These are phyloP conservation scores for Rhizopogon vesiculosus DNA, from an alignment of 768 basidiomycete genomes.

Conservation along the genomic window DNA sequence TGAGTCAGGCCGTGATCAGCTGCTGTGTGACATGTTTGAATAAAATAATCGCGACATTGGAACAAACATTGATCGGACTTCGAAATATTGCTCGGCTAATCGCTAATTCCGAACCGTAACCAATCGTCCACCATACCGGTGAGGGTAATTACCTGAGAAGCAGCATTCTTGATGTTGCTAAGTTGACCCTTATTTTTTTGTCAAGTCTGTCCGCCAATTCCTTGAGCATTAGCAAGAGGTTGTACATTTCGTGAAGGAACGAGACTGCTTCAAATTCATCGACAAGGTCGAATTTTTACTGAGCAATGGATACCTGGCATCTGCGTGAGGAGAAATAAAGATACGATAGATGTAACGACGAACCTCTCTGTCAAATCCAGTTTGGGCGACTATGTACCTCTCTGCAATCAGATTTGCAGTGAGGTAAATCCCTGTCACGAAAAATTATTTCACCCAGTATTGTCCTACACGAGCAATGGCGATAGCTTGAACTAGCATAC, in stretches of 20 bases:
- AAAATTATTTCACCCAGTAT: constrained; percentile 1
- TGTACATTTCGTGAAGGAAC: background rate
- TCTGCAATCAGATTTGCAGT: background rate
- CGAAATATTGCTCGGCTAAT: no score
- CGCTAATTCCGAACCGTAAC: no score
- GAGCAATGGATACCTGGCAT: constrained; percentile 5
- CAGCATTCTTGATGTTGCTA: no score
- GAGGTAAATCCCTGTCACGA: constrained; percentile 10
- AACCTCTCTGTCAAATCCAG: background rate
- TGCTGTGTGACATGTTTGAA: no score
- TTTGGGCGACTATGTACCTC: constrained; percentile 4
- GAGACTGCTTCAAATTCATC: background rate
- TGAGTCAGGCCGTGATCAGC: no score
- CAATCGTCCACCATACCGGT: no score
- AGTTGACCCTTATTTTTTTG: no score
- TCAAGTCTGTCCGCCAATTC: no score
- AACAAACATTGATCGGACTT: no score
- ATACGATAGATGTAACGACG: background rate
- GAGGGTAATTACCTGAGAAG: no score
- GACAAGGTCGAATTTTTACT: background rate
- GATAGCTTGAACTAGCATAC: constrained; percentile 15
- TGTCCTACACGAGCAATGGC: background rate
- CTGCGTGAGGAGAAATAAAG: background rate
- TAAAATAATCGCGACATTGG: no score
- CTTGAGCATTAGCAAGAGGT: background rate